Evolutionary conservation across 2,329 filamentous ascomycete species (phyloP).

Genomic region (Seiridium cupressi): DNA sequence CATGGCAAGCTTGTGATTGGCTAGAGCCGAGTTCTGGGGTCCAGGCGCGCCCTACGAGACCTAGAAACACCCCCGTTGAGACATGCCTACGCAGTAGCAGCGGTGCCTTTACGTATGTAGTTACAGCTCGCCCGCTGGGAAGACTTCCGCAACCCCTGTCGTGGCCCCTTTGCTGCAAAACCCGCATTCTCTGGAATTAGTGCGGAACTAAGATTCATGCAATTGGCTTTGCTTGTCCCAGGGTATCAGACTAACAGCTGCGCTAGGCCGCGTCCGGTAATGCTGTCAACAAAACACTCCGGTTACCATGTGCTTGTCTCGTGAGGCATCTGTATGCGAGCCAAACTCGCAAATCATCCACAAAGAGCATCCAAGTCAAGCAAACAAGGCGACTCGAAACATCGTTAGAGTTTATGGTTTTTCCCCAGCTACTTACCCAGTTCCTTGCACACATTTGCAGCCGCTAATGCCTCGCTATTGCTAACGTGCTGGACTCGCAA

Average conservation of each 20-base stretch:
- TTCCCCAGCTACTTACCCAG: neutral
- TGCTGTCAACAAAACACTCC: constrained; percentile 5
- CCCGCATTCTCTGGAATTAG: constrained; percentile 1
- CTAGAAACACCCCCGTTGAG: neutral
- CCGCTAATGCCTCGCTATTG: neutral
- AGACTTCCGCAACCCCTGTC: neutral
- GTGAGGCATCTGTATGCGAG: no score
- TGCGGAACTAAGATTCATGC: constrained; percentile 2
- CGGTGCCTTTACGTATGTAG: no score
- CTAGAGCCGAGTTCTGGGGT: neutral
- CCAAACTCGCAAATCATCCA: no score
- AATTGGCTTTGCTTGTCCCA: neutral
- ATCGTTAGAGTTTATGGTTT: no score
- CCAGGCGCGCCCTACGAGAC: neutral
- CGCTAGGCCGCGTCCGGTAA: neutral
- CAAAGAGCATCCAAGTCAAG: no score
- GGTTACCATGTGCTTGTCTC: neutral
- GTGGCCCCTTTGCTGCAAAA: neutral
- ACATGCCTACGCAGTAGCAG: no score
- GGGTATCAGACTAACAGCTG: neutral
- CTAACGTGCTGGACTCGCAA: neutral
- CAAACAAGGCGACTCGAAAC: no score
- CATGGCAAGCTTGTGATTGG: neutral
- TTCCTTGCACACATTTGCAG: neutral
- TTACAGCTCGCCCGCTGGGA: neutral